Evolutionary conservation across 305 asterid species (phyloP).

Genomic region (Solanum aculeatissimum): DNA sequence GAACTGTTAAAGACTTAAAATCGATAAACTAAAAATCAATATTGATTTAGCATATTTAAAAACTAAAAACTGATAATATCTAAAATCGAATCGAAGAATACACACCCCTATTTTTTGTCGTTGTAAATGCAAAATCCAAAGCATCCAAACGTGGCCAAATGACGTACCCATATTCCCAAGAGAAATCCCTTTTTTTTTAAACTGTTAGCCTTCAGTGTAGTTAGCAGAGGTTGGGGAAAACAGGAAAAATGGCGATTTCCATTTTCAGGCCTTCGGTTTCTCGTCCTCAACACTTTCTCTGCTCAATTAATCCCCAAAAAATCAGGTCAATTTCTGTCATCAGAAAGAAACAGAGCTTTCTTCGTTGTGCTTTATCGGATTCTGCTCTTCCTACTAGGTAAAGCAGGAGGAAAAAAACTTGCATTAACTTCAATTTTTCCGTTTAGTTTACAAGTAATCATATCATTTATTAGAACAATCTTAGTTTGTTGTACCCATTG

Average conservation of each 20-base stretch:
- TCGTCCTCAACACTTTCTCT: background rate
- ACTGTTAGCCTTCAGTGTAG: background rate
- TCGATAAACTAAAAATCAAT: no score
- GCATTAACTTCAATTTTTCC: background rate
- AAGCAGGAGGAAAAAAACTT: background rate
- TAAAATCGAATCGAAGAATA: no score
- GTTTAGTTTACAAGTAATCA: background rate
- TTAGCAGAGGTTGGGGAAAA: background rate
- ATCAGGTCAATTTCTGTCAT: background rate
- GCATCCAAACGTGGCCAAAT: background rate
- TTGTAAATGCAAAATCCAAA: background rate
- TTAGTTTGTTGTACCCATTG: background rate
- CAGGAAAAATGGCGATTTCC: background rate
- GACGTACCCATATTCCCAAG: background rate
- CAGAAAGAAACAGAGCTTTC: background rate
- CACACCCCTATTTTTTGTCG: no score
- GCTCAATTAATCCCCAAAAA: background rate
- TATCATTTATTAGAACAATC: background rate
- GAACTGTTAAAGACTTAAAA: no score
- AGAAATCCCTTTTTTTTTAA: background rate
- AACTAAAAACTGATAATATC: no score
- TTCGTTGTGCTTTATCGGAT: background rate
- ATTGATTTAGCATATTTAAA: no score
- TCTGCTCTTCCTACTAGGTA: background rate
- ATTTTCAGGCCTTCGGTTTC: conserved; percentile 3